phyloP scores from a whole-genome alignment of 2,329 filamentous ascomycete genomes.

The Diaporthe helianthi region DNA sequence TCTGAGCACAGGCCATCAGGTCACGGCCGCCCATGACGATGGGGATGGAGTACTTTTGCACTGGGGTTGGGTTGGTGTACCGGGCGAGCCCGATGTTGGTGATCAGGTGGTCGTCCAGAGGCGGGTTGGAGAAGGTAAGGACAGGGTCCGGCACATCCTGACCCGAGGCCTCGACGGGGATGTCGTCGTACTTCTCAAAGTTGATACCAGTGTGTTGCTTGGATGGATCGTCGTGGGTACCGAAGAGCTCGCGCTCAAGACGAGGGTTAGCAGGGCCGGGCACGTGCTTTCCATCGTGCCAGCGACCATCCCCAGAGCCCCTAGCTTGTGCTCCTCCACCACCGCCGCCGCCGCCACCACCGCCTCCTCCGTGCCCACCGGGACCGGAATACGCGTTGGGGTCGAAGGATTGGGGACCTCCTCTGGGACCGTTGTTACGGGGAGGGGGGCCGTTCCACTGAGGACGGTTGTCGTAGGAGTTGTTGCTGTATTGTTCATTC shows the following conservation, averaged over 20 bases:
- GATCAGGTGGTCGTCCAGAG: conserved; percentile 91
- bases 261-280: conserved; percentile 87
- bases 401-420: conserved; percentile 57
- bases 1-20: conserved; percentile 99
- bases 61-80: conserved; percentile 95
- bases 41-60: conserved; percentile 99
- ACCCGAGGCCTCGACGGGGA: conserved; percentile 96
- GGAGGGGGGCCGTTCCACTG: conserved; percentile 34
- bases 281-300: conserved; percentile 81
- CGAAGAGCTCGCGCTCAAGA: conserved; percentile 94
- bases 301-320: conserved; percentile 93
- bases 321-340: conserved; percentile 61
- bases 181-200: conserved; percentile 99
- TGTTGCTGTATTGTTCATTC: conserved; percentile 49
- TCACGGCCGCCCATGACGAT: conserved; percentile 98
- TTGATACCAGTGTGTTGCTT: conserved; percentile 99
- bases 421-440: conserved; percentile 41
- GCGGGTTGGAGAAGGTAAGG: conserved; percentile 89
- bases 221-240: conserved; percentile 84
- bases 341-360: conserved; percentile 56
- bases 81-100: conserved; percentile 91
- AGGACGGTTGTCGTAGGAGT: conserved; percentile 51
- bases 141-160: conserved; percentile 93
- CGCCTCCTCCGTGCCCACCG: conserved; percentile 42
- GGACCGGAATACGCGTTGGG: conserved; percentile 63